A percentile compares a stretch with the other conserved stretches of the same genome.
These are phyloP conservation scores for Papiliotrema flavescens DNA, from an alignment of 1,284 basidiomycete genomes.

Conservation along the genomic window DNA sequence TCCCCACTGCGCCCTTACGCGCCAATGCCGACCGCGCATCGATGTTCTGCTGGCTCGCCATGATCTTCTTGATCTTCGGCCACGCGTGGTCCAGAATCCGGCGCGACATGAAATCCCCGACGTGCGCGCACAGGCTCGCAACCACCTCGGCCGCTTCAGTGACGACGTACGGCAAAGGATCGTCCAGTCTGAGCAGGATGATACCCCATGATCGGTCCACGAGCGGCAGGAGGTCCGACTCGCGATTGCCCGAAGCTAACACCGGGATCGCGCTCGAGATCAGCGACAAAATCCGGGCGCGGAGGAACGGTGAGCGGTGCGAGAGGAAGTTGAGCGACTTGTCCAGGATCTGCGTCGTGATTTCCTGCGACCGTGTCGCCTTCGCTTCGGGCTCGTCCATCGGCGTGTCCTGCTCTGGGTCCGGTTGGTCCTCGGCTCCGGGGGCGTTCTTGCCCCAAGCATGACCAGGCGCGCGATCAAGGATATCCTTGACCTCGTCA, in stretches of 20 bases:
- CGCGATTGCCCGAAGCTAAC: conserved; percentile 55
- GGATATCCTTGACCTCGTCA: conserved; percentile 51
- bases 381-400: conserved; percentile 51
- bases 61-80: conserved; percentile 67
- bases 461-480: conserved; percentile 60
- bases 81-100: conserved; percentile 84
- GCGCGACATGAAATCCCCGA: conserved; percentile 76
- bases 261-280: conserved; percentile 69
- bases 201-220: conserved; percentile 85
- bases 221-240: conserved; percentile 70
- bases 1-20: conserved; percentile 50
- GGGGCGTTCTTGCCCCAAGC: conserved; percentile 38
- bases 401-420: conserved; percentile 38
- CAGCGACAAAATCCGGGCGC: conserved; percentile 71
- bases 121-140: conserved; percentile 62
- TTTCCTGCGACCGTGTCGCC: conserved; percentile 65
- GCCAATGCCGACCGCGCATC: conserved; percentile 65
- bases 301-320: conserved; percentile 75
- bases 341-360: conserved; percentile 76
- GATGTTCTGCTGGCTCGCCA: conserved; percentile 58
- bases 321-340: conserved; percentile 86
- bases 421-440: conserved; percentile 16
- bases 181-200: conserved; percentile 73
- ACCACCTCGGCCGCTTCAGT: conserved; percentile 67
- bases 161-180: conserved; percentile 71